Conservation (phyloP, 768 basidiomycete genomes). For the Tricholoma sp. region DNA sequence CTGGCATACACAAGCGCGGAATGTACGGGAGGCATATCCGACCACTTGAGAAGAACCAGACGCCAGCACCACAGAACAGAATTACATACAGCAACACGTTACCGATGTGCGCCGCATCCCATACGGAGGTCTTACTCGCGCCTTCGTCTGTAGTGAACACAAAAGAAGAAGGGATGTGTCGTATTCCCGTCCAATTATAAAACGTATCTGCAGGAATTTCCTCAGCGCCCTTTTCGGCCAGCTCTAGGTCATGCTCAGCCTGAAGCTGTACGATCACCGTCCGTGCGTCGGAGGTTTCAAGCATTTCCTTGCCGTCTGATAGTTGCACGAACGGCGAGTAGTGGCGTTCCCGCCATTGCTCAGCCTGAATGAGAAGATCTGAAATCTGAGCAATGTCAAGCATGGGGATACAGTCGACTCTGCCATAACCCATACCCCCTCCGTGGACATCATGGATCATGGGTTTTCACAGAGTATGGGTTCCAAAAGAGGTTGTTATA, state of each 20-base stretch:
- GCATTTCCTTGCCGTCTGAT: constrained; percentile 20
- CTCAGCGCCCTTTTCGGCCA: constrained; percentile 26
- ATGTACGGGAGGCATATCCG: neutral
- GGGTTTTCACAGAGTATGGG: too few relatives aligned
- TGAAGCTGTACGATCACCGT: constrained; percentile 42
- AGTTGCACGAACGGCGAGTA: constrained; percentile 85
- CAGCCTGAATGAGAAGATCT: constrained; percentile 50
- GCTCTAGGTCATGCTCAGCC: constrained; percentile 35
- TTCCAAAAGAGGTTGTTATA: too few relatives aligned
- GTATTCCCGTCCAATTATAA: too few relatives aligned
- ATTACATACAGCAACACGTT: constrained; percentile 10
- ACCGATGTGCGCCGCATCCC: constrained; percentile 27
- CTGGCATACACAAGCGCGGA: too few relatives aligned
- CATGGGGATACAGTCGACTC: constrained; percentile 3
- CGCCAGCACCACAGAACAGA: constrained; percentile 3
- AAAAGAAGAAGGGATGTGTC: too few relatives aligned
- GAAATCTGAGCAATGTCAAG: constrained; percentile 5
- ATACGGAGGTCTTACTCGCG: neutral
- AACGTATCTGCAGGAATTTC: constrained; percentile 14
- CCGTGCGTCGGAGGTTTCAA: constrained; percentile 53
- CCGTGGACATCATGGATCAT: too few relatives aligned
- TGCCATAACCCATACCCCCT: too few relatives aligned
- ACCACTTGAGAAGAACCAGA: constrained; percentile 3
- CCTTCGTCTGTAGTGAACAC: neutral
- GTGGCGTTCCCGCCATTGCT: constrained; percentile 89